Evolutionary conservation across 345 rosid species (phyloP), one percentile per base, ranked within the genome.

Genomic region (Rhodomyrtus tomentosa): DNA sequence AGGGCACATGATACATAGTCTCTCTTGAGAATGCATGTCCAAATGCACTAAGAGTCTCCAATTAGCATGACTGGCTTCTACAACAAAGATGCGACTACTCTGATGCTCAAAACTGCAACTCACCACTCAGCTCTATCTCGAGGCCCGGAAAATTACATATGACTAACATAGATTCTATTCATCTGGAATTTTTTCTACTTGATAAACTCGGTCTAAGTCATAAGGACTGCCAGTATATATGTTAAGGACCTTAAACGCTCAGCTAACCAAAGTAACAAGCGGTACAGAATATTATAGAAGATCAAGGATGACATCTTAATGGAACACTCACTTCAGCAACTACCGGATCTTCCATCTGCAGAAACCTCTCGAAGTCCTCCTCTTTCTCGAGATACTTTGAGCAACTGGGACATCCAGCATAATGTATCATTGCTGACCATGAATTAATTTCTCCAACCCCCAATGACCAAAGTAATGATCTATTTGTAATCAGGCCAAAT

Each of bases 331-430:
- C 99, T 95, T 97, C 98, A 73, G 82, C 82, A 86, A 97, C 93
- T 74, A 91, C 85, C 5, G 91, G 91, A 84, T 90, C 88, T 40
- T 88, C 91, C 86, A 82, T 88, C 88, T 88, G 87, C 55, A 95
- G 84, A 82, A 84, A 87, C 86, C 88, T 89, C 88, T 83, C 86
- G 68, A 97, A 89, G 81, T 92, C 94, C 74, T 93, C 91, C 73
- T 80, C 91, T 24, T 88, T 94, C 88, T 92, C 91, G 40, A 95
- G 84, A 89, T 89, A 88, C 91, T 88, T 94, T 87, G 95, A 93
- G 89, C 95, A 94, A 56, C 88, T 88, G 81, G 94, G 95, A 87
- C 98, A 95, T 84, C 96, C 98, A 87, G 92, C 93, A 84, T 86
- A 87, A 85, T 90, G 90, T 84, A 93, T 86, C 90, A 91, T 86